These are phyloP conservation scores for Lactarius indigo DNA, from an alignment of 768 basidiomycete genomes.

Conservation along the genomic window DNA sequence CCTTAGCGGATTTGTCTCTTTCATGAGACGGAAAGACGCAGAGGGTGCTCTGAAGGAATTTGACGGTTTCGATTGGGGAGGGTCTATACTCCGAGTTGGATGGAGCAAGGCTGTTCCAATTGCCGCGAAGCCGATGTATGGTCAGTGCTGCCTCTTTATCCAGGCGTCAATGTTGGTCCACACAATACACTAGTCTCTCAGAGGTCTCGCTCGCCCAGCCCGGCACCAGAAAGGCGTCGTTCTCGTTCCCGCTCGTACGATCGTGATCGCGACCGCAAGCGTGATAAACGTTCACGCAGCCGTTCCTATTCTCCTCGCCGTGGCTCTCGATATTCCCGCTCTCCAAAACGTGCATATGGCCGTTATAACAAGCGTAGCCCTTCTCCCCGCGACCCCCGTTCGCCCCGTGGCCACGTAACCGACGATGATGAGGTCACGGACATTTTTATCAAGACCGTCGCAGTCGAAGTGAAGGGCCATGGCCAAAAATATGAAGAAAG, in stretches of 20 bases:
- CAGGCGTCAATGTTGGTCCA: not conserved
- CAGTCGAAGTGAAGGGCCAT: conserved; percentile 78
- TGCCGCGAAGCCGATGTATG: conserved; percentile 73
- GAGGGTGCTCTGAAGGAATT: conserved; percentile 84
- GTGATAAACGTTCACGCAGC: conserved; percentile 36
- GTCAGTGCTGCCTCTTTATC: conserved; percentile 40
- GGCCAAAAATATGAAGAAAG: conserved; percentile 72
- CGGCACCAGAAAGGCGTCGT: conserved; percentile 34
- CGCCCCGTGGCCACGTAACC: conserved; percentile 34
- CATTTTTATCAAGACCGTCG: conserved; percentile 83
- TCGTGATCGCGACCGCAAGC: conserved; percentile 33
- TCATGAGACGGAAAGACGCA: conserved; percentile 90
- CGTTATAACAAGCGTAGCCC: conserved; percentile 43
- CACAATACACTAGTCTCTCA: conserved; percentile 11
- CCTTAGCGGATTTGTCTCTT: conserved; percentile 94
- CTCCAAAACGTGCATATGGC: conserved; percentile 37
- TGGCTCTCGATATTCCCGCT: conserved; percentile 36
- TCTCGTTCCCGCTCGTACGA: conserved; percentile 33
- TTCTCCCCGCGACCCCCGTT: conserved; percentile 40
- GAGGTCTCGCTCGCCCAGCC: conserved; percentile 33
- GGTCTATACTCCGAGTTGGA: conserved; percentile 79
- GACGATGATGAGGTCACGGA: conserved; percentile 75
- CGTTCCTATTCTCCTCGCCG: conserved; percentile 40
- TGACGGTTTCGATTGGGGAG: conserved; percentile 95
- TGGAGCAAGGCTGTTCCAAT: conserved; percentile 98